Conservation (phyloP, 345 rosid genomes). For the Eucalyptus pauciflora region DNA sequence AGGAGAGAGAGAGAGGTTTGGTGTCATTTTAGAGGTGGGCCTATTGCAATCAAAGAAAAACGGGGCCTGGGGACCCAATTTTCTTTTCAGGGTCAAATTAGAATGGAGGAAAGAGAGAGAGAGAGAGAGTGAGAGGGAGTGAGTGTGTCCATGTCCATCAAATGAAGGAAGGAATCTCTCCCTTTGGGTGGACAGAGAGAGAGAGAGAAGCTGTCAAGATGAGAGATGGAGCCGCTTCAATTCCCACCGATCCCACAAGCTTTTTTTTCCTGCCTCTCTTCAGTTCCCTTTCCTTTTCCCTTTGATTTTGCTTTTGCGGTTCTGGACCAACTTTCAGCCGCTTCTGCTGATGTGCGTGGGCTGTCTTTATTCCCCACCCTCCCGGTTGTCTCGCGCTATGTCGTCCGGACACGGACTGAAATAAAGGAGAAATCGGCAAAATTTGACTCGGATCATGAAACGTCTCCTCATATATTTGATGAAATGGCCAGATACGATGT, state of each 20-base stretch:
- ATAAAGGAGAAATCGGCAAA: not conserved
- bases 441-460: not conserved
- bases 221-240: not conserved
- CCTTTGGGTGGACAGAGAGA: not conserved
- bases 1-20: not conserved
- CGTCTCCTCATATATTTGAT: not conserved
- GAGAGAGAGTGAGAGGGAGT: not conserved
- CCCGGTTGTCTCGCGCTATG: not conserved
- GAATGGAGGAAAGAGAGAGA: not conserved
- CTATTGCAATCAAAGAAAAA: not conserved
- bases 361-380: not conserved
- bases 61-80: not conserved
- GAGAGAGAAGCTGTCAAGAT: not conserved
- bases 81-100: not conserved
- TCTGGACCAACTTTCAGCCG: not conserved
- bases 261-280: not conserved
- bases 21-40: not conserved
- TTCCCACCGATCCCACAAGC: not conserved
- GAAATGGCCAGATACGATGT: not conserved
- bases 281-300: not conserved
- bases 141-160: not conserved
- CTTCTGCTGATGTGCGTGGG: not conserved
- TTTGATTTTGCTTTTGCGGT: not conserved
- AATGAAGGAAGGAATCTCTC: not conserved
- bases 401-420: not conserved